Conservation (phyloP, 1,139 yeast species). For the Yamadazyma aaseri region DNA sequence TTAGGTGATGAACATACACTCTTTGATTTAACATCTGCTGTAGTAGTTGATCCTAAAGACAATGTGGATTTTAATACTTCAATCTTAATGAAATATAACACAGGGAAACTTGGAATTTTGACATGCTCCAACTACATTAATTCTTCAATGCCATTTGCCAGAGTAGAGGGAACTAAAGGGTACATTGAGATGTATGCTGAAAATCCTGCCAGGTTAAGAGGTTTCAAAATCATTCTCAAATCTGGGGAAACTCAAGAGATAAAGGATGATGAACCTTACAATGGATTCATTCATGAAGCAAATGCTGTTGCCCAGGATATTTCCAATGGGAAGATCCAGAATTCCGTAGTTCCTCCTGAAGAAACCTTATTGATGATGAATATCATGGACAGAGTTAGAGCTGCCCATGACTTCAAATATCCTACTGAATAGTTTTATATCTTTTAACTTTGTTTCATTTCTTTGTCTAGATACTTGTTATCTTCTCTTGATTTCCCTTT, state of each 20-base stretch:
- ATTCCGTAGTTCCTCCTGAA: slow-evolving; percentile 36
- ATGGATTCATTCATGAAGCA: slow-evolving; percentile 54
- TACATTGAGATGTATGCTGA: slow-evolving; percentile 31
- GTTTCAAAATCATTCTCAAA: slow-evolving; percentile 28
- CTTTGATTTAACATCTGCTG: slow-evolving; percentile 30
- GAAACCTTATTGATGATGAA: slow-evolving; percentile 46
- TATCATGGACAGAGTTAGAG: slow-evolving; percentile 44
- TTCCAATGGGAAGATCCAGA: slow-evolving; percentile 31
- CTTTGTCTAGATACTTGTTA: too few species aligned
- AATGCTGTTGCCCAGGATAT: slow-evolving; percentile 48
- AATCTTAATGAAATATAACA: slow-evolving; percentile 30
- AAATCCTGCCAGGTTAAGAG: slow-evolving; percentile 35
- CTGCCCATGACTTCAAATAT: slow-evolving; percentile 39
- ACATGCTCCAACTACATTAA: slow-evolving; percentile 30
- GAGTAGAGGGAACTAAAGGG: slow-evolving; percentile 42
- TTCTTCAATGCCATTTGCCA: slow-evolving; percentile 30
- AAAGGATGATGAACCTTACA: slow-evolving; percentile 29
- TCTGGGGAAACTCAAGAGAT: slow-evolving; percentile 21
- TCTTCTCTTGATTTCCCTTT: too few species aligned
- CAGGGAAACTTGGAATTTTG: slow-evolving; percentile 37
- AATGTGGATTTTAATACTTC: slow-evolving; percentile 38
- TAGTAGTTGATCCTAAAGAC: slow-evolving; percentile 30
- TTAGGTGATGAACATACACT: slow-evolving; percentile 25
- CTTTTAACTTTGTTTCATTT: too few species aligned
- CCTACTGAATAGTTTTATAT: slow-evolving; percentile 42